These are phyloP conservation scores for Sporisorium iseilematis-ciliati DNA, from an alignment of 1,284 basidiomycete genomes.

Conservation along the genomic window DNA sequence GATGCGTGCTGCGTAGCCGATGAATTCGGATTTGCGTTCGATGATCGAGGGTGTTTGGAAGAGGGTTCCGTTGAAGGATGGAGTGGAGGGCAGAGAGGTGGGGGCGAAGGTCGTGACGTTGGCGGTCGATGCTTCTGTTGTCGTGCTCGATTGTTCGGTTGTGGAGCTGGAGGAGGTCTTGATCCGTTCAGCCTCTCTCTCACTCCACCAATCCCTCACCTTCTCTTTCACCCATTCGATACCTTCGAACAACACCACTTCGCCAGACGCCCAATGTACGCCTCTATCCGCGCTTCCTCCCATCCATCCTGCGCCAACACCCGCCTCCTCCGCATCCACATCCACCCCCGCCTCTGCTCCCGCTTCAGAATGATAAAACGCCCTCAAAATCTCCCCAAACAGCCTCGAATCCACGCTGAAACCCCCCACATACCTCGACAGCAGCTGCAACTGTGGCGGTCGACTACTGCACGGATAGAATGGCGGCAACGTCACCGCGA, in stretches of 20 bases:
- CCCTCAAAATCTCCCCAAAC: slow-evolving; percentile 63
- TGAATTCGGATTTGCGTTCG: slow-evolving; percentile 69
- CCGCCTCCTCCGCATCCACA: slow-evolving; percentile 21
- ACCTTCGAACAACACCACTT: slow-evolving; percentile 68
- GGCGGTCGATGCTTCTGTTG: too few species aligned
- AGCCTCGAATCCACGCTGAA: slow-evolving; percentile 61
- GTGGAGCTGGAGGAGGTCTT: slow-evolving; percentile 2
- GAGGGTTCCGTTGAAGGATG: slow-evolving; percentile 27
- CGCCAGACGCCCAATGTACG: slow-evolving; percentile 54
- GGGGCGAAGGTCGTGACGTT: slow-evolving; percentile 12
- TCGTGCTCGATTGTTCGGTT: background rate
- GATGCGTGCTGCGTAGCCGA: slow-evolving; percentile 66
- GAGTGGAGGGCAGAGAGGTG: background rate
- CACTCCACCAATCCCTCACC: slow-evolving; percentile 57
- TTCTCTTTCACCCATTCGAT: slow-evolving; percentile 67
- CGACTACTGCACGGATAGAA: slow-evolving; percentile 51
- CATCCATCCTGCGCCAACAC: slow-evolving; percentile 9
- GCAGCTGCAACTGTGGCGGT: slow-evolving; percentile 66
- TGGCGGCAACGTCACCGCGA: slow-evolving; percentile 59
- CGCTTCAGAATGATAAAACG: slow-evolving; percentile 53
- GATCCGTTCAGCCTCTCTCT: slow-evolving; percentile 15
- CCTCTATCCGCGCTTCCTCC: slow-evolving; percentile 31
- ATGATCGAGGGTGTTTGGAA: slow-evolving; percentile 59
- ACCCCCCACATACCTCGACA: slow-evolving; percentile 61
- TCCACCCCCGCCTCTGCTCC: background rate